phyloP scores from a whole-genome alignment of 352 stramenopile species.

The Phytophthora cryptogea region DNA sequence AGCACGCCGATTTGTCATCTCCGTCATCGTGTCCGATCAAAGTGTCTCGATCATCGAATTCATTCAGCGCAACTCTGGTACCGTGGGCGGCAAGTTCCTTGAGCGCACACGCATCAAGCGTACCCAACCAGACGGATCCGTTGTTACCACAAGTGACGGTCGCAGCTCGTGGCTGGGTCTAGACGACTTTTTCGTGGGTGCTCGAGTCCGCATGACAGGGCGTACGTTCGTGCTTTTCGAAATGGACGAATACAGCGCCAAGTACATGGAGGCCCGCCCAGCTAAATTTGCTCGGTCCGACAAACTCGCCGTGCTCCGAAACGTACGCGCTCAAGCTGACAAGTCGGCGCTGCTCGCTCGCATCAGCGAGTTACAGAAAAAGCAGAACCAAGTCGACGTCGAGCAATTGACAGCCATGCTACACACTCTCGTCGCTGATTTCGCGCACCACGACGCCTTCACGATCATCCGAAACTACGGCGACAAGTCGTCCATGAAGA shows the following conservation, averaged over 20 bases:
- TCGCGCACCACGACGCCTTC: conserved; percentile 65
- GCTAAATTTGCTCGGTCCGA: conserved; percentile 68
- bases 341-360: conserved; percentile 26
- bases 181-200: conserved; percentile 81
- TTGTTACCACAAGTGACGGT: conserved; percentile 34
- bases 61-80: conserved; percentile 73
- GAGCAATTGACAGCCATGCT: conserved; percentile 58
- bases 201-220: conserved; percentile 64
- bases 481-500: conserved; percentile 63
- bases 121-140: conserved; percentile 25
- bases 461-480: conserved; percentile 73
- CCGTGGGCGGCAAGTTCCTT: conserved; percentile 77
- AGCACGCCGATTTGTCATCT: conserved; percentile 76
- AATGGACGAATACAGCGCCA: conserved; percentile 86
- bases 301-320: conserved; percentile 64
- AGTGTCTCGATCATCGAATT: conserved; percentile 82
- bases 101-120: conserved; percentile 76
- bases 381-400: conserved; percentile 40
- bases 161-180: conserved; percentile 47
- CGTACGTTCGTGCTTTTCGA: conserved; percentile 76
- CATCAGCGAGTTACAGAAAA: conserved; percentile 39
- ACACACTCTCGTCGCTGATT: conserved; percentile 47
- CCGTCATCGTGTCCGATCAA: conserved; percentile 75
- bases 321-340: conserved; percentile 53
- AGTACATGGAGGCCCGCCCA: conserved; percentile 78